Base-by-base conservation (phyloP, 352 stramenopile species). In the Globisporangium megalacanthum region DNA sequence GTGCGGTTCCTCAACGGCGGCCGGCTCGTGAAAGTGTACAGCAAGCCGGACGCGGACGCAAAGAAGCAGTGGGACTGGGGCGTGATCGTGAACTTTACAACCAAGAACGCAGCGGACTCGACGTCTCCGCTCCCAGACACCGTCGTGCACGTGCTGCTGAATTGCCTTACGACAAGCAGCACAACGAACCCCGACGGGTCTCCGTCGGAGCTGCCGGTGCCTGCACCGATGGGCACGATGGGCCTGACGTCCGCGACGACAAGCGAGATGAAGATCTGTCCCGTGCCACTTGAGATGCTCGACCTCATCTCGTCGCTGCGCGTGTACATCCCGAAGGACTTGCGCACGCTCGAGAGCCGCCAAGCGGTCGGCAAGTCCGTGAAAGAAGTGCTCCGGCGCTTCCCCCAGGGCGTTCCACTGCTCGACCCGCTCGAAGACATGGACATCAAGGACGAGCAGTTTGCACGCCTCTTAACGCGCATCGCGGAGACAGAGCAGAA, bases 361-460 rank as follows among this genome's bases (percentile, higher is more conserved):
- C 78, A 91, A 47, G 70, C 76, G 15, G 82, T 94, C 0, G 79
- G 77, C 44, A 94, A 92, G 61, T 91, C 82, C 6, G 72, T 90
- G 11, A 86, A 84, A 46, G 82, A 93, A 56, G 79, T 92, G 52
- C 62, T 89, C 29, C 79, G 78, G 20, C 72, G 79, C 9, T 94
- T 90, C 62, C 82, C 77, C 9, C 79, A 96, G 47, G 85, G 85
- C 50, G 71, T 97, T 36, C 92, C 93, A 8, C 73, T 98, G 5
- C 63, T 99, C 11, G 94, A 99, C 62, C 94, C 95, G 19, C 75
- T 97, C 25, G 86, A 97, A 56, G 96, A 99, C 67, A 91, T 98
- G 66, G 85, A 96, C 57, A 98, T 99, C 49, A 78, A 94, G 49
- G 87, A 95, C 60, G 74, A 88, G 19, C 81, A 90, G 33, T 98